These are phyloP conservation scores for Leccinum subtestaceum DNA, from an alignment of 768 basidiomycete genomes.

Conservation along the genomic window DNA sequence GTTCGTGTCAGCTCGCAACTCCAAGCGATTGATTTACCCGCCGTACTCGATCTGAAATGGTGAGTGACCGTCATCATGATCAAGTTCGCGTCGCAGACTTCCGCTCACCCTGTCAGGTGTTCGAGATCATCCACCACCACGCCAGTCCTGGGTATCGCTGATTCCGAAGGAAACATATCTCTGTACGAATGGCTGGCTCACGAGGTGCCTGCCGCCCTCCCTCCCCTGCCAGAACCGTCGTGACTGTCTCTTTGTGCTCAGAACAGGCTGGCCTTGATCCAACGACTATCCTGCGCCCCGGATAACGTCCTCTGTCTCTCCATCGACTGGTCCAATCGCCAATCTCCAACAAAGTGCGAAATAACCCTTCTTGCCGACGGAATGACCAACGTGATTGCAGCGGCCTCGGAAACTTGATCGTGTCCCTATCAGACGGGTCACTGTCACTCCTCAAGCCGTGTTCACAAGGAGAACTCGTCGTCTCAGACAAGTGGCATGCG, in stretches of 20 bases:
- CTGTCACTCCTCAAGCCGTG: constrained; percentile 57
- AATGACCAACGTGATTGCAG: constrained; percentile 31
- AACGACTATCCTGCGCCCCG: constrained; percentile 47
- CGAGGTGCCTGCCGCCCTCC: constrained; percentile 36
- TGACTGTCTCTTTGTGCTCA: constrained; percentile 21
- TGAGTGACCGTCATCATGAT: constrained; percentile 29
- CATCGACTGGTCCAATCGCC: constrained; percentile 87
- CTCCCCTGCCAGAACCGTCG: not conserved
- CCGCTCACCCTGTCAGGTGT: constrained; percentile 45
- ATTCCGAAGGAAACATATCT: constrained; percentile 79
- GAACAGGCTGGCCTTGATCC: constrained; percentile 39
- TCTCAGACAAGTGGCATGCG: constrained; percentile 70
- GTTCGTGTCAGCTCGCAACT: constrained; percentile 46
- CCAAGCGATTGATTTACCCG: constrained; percentile 71
- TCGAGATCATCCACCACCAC: constrained; percentile 42
- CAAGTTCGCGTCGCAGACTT: not conserved
- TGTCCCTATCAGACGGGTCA: constrained; percentile 79
- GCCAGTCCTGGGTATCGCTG: constrained; percentile 69
- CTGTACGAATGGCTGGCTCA: constrained; percentile 54
- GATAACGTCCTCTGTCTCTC: constrained; percentile 78
- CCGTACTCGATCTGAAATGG: constrained; percentile 96
- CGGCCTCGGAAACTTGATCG: constrained; percentile 56
- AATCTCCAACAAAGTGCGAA: constrained; percentile 45
- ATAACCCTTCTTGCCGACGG: constrained; percentile 1
- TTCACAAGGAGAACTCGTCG: constrained; percentile 42